Evolutionary conservation across 78 protist genomes (phyloP), one percentile per base, ranked within the genome.

Genomic region (Cyanophora paradoxa): DNA sequence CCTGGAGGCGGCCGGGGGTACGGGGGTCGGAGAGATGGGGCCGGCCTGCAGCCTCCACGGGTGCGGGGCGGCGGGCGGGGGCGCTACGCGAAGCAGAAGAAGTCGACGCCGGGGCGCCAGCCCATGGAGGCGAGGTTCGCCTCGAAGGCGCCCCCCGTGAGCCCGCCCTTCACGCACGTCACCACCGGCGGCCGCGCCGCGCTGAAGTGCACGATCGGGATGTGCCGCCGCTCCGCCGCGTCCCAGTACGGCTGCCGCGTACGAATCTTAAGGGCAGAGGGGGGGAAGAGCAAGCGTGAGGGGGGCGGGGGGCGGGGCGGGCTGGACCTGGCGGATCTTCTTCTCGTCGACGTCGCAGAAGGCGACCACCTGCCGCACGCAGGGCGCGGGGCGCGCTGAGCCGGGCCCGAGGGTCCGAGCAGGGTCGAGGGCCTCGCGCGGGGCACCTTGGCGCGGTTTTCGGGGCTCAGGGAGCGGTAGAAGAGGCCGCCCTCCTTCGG

Each of bases 341-440:
- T 6, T 1, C 69, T n/a, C 50, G 33, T 62, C 69, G 20, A 62
- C 69, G 69, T 62, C 69, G 69, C 69, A 62, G 11, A 64, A 64
- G n/a, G 54, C 48, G 54, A 1, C 16, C n/a, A 64, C 70, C 11
- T 34, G 52, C 34, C n/a, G n/a, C n/a, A n/a, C n/a, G n/a, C n/a
- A n/a, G n/a, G n/a, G n/a, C n/a, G n/a, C n/a, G n/a, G n/a, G n/a
- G n/a, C n/a, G n/a, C n/a, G n/a, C n/a, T n/a, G n/a, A n/a, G n/a
- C n/a, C n/a, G n/a, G n/a, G n/a, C n/a, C n/a, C n/a, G n/a, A n/a
- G n/a, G n/a, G n/a, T n/a, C n/a, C n/a, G n/a, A n/a, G n/a, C n/a
- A n/a, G n/a, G n/a, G n/a, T n/a, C n/a, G n/a, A n/a, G n/a, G n/a
- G n/a, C n/a, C n/a, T n/a, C n/a, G n/a, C n/a, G n/a, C n/a, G n/a